phyloP scores from a whole-genome alignment of 495 filamentous ascomycete species.

The Penicillium cinerascens region DNA sequence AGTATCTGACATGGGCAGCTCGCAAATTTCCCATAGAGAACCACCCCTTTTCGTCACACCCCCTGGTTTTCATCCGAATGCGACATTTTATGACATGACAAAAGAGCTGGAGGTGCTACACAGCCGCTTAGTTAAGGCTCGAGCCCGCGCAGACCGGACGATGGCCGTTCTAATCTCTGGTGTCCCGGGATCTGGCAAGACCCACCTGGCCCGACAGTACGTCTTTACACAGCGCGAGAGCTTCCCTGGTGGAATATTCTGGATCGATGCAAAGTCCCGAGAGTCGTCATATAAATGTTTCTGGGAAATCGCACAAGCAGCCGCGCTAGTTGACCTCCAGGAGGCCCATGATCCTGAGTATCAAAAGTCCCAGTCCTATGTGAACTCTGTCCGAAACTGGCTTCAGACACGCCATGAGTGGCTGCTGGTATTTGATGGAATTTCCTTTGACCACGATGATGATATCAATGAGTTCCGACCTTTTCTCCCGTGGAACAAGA shows the following conservation, averaged over 20 bases:
- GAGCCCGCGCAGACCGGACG: conserved; percentile 58
- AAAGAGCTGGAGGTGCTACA: conserved; percentile 68
- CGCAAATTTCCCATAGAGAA: conserved; percentile 20
- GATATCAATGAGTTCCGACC: conserved; percentile 56
- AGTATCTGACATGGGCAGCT: conserved; percentile 21
- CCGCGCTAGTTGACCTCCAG: conserved; percentile 44
- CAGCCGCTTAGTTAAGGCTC: conserved; percentile 60
- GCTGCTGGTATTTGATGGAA: conserved; percentile 74
- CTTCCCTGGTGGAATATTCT: conserved; percentile 76
- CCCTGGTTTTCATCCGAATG: conserved; percentile 73
- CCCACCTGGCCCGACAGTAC: conserved; percentile 78
- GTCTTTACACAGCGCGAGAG: conserved; percentile 63
- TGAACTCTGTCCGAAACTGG: conserved; percentile 64
- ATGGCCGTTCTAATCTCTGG: conserved; percentile 68
- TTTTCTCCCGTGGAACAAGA: conserved; percentile 66
- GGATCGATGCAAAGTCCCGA: conserved; percentile 67
- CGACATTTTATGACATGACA: conserved; percentile 69
- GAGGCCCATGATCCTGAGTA: conserved; percentile 36
- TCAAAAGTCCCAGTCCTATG: conserved; percentile 50
- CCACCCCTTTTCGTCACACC: conserved; percentile 61
- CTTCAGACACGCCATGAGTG: conserved; percentile 66
- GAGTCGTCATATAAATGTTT: conserved; percentile 64
- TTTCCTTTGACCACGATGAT: conserved; percentile 59
- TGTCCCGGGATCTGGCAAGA: conserved; percentile 76
- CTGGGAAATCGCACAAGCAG: conserved; percentile 71